Evolutionary conservation across 2,329 filamentous ascomycete genomes (phyloP).

Genomic region (Aspergillus clavatus): DNA sequence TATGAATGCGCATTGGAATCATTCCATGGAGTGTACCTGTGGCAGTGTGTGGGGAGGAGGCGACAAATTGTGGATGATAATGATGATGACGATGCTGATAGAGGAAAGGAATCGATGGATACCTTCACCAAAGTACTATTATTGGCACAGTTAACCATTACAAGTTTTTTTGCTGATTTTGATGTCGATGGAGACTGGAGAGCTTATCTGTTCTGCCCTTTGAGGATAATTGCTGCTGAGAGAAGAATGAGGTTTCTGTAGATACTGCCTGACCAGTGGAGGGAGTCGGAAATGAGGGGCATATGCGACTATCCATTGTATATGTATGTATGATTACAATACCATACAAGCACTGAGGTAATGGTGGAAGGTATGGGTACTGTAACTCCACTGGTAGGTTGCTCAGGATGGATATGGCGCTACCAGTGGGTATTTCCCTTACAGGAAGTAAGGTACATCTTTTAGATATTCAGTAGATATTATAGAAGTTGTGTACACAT

Average conservation of each 20-base stretch:
- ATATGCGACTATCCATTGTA: neutral
- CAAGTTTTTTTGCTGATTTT: conserved; percentile 23
- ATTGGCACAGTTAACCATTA: conserved; percentile 12
- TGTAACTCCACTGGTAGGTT: too few species aligned
- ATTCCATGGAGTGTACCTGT: conserved; percentile 19
- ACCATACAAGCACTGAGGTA: neutral
- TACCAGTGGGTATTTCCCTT: conserved; percentile 6
- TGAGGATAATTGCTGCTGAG: too few species aligned
- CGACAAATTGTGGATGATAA: conserved; percentile 6
- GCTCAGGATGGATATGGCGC: conserved; percentile 6
- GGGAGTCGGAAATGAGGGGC: neutral
- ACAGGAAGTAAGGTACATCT: conserved; percentile 7
- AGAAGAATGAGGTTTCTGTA: too few species aligned
- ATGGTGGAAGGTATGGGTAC: too few species aligned
- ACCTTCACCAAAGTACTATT: too few species aligned
- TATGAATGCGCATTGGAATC: too few species aligned
- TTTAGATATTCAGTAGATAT: too few species aligned
- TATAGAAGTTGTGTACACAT: too few species aligned
- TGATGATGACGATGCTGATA: too few species aligned
- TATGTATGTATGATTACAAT: neutral
- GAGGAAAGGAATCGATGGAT: conserved; percentile 6
- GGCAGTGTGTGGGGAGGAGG: conserved; percentile 22
- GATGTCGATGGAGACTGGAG: too few species aligned
- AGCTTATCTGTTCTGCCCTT: too few species aligned
- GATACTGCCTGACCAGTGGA: neutral